These are phyloP conservation scores for Castanospermum australe DNA, from an alignment of 306 rosid species.

Conservation along the genomic window DNA sequence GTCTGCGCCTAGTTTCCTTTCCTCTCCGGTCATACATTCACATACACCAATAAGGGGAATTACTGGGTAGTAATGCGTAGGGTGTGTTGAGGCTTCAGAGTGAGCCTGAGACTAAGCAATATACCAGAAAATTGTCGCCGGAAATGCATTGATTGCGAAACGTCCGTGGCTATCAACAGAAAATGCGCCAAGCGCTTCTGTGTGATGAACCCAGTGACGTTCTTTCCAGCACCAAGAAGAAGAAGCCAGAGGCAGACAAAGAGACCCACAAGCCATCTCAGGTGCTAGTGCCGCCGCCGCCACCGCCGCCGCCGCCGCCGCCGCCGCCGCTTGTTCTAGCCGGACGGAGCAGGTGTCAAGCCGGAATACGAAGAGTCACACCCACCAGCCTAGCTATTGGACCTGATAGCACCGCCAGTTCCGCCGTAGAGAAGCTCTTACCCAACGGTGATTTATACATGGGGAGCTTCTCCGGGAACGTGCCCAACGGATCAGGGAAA, in stretches of 20 bases:
- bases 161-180: slow-evolving; percentile 27
- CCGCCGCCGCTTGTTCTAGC: slow-evolving; percentile 19
- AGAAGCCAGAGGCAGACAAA: slow-evolving; percentile 38
- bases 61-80: no score
- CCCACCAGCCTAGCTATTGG: slow-evolving; percentile 49
- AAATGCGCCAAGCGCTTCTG: slow-evolving; percentile 72
- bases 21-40: slow-evolving; percentile 21
- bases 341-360: slow-evolving; percentile 56
- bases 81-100: no score
- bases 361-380: slow-evolving; percentile 58
- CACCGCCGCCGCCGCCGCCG: slow-evolving; percentile 11
- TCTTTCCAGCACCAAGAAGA: slow-evolving; percentile 38
- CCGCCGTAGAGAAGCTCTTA: slow-evolving; percentile 37
- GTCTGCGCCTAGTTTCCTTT: neutral
- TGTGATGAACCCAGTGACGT: slow-evolving; percentile 40
- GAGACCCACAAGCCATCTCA: slow-evolving; percentile 21
- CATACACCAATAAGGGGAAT: no score
- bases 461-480: slow-evolving; percentile 69
- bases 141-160: slow-evolving; percentile 32
- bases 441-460: slow-evolving; percentile 89
- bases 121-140: neutral
- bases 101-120: no score
- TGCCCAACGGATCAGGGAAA: slow-evolving; percentile 86
- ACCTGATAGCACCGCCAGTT: neutral
- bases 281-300: neutral